A percentile compares a stretch with the other conserved stretches of the same genome.
These are phyloP conservation scores for Hordeum marinum DNA, from an alignment of 176 grass and related monocot genomes.

Conservation along the genomic window DNA sequence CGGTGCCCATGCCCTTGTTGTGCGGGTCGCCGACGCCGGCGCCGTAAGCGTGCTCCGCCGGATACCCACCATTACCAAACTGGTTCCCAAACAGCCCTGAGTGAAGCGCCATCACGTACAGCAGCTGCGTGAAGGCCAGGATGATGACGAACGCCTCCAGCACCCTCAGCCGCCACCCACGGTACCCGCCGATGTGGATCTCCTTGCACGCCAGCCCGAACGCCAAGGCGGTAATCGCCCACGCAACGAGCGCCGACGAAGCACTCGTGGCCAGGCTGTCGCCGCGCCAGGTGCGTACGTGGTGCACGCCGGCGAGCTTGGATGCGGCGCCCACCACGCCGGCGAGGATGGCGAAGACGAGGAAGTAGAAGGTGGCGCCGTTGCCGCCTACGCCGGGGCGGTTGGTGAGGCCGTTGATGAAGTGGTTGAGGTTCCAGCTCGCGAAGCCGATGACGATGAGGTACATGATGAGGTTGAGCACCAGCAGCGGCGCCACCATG, in stretches of 20 bases:
- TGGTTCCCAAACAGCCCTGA: slow-evolving; percentile 47
- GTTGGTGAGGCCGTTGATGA: slow-evolving; percentile 48
- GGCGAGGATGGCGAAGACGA: slow-evolving; percentile 33
- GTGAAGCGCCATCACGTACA: slow-evolving; percentile 51
- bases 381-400: slow-evolving; percentile 40
- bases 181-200: too few relatives aligned
- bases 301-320: not conserved
- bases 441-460: slow-evolving; percentile 49
- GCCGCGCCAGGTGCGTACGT: slow-evolving; percentile 30
- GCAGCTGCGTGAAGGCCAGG: slow-evolving; percentile 51
- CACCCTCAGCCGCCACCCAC: too few relatives aligned
- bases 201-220: too few relatives aligned
- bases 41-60: too few relatives aligned
- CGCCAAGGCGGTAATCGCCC: too few relatives aligned
- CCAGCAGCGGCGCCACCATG: slow-evolving; percentile 49
- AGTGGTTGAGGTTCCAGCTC: slow-evolving; percentile 56
- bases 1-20: not conserved
- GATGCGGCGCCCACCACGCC: slow-evolving; percentile 22
- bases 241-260: not conserved
- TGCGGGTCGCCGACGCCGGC: slow-evolving; percentile 8
- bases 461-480: slow-evolving; percentile 65
- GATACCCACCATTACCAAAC: not conserved
- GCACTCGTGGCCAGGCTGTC: too few relatives aligned
- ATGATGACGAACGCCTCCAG: slow-evolving; percentile 32
- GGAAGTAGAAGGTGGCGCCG: slow-evolving; percentile 71